Conservation (phyloP, 2,329 filamentous ascomycete species). For the Cryoendolithus antarcticus region DNA sequence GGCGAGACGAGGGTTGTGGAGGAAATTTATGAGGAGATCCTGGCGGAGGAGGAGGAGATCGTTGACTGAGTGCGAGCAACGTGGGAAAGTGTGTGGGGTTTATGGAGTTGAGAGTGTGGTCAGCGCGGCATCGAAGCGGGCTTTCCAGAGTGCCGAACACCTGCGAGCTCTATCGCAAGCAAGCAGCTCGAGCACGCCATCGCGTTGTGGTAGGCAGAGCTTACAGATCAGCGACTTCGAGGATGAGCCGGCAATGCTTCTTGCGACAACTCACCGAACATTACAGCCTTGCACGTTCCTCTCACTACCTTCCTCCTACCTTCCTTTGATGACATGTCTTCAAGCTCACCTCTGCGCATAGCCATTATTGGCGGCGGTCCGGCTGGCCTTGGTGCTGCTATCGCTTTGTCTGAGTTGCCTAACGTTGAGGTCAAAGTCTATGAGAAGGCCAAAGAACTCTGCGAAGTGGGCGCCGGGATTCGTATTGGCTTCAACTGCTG, state of each 20-base stretch:
- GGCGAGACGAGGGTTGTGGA: conserved; percentile 44
- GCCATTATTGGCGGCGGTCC: conserved; percentile 31
- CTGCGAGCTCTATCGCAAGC: no score
- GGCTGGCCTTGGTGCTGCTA: conserved; percentile 32
- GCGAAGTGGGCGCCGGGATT: conserved; percentile 38
- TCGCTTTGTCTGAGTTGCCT: conserved; percentile 31
- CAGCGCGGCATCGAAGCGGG: no score
- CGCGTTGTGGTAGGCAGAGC: no score
- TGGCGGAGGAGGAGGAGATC: conserved; percentile 80
- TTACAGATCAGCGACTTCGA: no score
- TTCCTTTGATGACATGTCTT: no score
- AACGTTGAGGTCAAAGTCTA: conserved; percentile 33
- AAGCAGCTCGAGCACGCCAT: no score
- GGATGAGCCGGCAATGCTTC: no score
- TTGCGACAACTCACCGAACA: no score
- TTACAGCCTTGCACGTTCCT: no score
- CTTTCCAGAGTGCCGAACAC: no score
- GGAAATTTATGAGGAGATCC: conserved; percentile 79
- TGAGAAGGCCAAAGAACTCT: conserved; percentile 33
- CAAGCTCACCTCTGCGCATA: conserved; percentile 2
- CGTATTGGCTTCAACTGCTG: conserved; percentile 35
- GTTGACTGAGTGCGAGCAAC: conserved; percentile 23
- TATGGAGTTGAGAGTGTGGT: no score
- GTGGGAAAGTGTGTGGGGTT: neutral
- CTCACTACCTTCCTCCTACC: no score